Percentiles rank a stretch among this genome's conserved stretches.
Conservation (phyloP, 2,329 filamentous ascomycete species). For the Cordyceps farinosa region DNA sequence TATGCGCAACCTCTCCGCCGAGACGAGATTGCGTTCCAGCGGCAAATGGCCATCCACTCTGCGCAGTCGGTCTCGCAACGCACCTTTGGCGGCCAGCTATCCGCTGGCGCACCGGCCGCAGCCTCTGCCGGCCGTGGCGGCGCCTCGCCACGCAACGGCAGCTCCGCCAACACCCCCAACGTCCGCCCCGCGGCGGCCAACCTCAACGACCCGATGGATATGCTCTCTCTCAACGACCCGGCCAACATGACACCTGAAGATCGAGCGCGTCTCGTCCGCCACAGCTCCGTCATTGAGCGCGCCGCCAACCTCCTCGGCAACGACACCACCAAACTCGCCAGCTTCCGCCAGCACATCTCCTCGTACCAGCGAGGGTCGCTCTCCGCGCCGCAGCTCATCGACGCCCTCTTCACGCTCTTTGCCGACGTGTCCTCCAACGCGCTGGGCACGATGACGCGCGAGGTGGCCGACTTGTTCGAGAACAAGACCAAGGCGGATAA, state of each 20-base stretch:
- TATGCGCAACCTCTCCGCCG: constrained; percentile 77
- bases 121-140: constrained; percentile 23
- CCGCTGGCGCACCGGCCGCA: constrained; percentile 35
- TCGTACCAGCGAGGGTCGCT: constrained; percentile 68
- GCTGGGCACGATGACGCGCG: constrained; percentile 83
- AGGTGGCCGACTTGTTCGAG: constrained; percentile 90
- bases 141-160: constrained; percentile 21
- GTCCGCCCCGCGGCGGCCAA: constrained; percentile 23
- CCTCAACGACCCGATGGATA: constrained; percentile 42
- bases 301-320: constrained; percentile 78
- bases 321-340: constrained; percentile 67
- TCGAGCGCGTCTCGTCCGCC: constrained; percentile 73
- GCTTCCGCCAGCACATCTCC: constrained; percentile 78
- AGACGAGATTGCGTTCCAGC: constrained; percentile 87
- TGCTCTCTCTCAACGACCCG: constrained; percentile 48
- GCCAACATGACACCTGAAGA: constrained; percentile 67
- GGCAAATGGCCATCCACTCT: constrained; percentile 87
- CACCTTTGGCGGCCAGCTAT: constrained; percentile 81
- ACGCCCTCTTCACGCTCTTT: constrained; percentile 83
- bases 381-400: constrained; percentile 72
- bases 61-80: constrained; percentile 75
- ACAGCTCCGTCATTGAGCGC: constrained; percentile 81
- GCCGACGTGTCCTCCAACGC: constrained; percentile 72
- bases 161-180: constrained; percentile 21
- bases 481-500: constrained; percentile 68